These are phyloP conservation scores for Pholiota adiposa DNA, from an alignment of 1,284 basidiomycete species.

Conservation along the genomic window DNA sequence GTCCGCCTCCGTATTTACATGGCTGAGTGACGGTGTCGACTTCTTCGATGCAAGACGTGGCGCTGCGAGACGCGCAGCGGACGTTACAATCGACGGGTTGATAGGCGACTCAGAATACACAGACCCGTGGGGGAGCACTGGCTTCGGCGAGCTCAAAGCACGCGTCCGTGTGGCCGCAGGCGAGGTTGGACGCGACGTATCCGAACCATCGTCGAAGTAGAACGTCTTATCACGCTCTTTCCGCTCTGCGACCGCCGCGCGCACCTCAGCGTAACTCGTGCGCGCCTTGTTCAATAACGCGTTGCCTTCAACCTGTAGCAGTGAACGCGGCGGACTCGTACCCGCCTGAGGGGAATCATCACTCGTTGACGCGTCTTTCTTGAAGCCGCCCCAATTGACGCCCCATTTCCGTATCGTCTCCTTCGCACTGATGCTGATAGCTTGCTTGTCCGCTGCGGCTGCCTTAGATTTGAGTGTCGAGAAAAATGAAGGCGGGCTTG, in stretches of 20 bases:
- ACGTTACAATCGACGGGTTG: constrained; percentile 22
- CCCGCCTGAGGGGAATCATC: constrained; percentile 42
- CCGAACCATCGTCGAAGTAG: constrained; percentile 26
- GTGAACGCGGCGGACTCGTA: constrained; percentile 16
- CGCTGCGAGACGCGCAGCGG: constrained; percentile 22
- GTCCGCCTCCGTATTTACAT: constrained; percentile 29
- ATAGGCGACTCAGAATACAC: constrained; percentile 21
- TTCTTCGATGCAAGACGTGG: constrained; percentile 28
- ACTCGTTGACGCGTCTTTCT: constrained; percentile 48
- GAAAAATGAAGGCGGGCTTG: constrained; percentile 57
- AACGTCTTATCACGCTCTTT: constrained; percentile 49
- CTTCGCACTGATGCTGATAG: constrained; percentile 78
- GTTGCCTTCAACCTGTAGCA: constrained; percentile 20
- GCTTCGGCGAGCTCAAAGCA: constrained; percentile 18
- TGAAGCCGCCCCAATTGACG: constrained; percentile 71
- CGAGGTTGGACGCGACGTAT: constrained; percentile 19
- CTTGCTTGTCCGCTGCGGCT: constrained; percentile 79
- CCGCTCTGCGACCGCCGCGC: constrained; percentile 69
- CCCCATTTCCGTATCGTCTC: constrained; percentile 91
- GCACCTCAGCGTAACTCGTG: constrained; percentile 70
- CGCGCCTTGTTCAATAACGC: constrained; percentile 43
- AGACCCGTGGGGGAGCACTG: constrained; percentile 20
- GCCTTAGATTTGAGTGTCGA: constrained; percentile 78
- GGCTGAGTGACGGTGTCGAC: constrained; percentile 28
- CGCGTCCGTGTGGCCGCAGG: constrained; percentile 12